phyloP scores from a whole-genome alignment of 345 rosid species.

The Linum tenue region DNA sequence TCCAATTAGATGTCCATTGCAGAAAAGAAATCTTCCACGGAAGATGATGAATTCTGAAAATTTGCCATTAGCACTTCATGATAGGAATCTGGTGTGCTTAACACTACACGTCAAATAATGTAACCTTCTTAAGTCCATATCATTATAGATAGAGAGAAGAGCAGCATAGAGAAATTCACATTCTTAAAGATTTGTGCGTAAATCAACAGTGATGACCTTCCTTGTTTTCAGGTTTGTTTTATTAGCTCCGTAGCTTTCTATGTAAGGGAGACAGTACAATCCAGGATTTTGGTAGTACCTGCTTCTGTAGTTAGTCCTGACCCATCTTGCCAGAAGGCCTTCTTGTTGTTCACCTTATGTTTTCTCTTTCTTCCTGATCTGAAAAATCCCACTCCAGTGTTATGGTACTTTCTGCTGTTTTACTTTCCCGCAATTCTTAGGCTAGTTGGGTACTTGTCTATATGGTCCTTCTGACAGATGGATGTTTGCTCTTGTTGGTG shows the following conservation, averaged over 20 bases:
- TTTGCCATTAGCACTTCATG: background rate
- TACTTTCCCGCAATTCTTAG: background rate
- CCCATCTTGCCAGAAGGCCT: background rate
- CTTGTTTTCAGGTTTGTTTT: no score
- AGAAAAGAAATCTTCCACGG: background rate
- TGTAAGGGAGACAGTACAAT: background rate
- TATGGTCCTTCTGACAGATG: no score
- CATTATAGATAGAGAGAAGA: background rate
- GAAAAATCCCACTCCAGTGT: background rate
- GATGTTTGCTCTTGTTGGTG: background rate
- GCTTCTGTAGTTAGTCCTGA: background rate
- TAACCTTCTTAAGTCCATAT: background rate
- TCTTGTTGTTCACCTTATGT: background rate
- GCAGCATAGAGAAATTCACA: background rate
- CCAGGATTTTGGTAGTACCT: background rate
- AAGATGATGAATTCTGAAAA: background rate
- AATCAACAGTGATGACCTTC: no score
- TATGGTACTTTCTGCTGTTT: background rate
- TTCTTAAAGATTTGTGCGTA: no score
- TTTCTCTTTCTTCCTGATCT: background rate
- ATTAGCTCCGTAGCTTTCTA: background rate
- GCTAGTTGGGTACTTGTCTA: background rate
- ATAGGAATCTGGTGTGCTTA: slow-evolving; percentile 5
- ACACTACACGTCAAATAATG: background rate
- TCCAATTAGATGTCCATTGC: background rate